A percentile compares a stretch with the other conserved stretches of the same genome.
Conservation (phyloP, 2,329 filamentous ascomycete genomes). For the Fusarium tupiense region DNA sequence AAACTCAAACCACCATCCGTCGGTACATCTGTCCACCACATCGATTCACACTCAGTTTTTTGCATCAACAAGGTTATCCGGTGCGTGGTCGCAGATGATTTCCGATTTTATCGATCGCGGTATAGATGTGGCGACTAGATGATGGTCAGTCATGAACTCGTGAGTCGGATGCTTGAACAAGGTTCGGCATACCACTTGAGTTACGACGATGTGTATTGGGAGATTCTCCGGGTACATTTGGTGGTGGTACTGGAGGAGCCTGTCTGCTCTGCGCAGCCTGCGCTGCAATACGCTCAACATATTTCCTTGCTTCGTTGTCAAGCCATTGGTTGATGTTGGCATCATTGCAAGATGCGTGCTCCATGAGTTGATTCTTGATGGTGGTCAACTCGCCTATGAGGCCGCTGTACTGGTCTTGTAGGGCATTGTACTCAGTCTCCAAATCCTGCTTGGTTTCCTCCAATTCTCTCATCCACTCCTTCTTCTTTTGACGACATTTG, state of each 20-base stretch:
- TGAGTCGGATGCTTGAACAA: background rate
- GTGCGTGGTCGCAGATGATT: slow-evolving; percentile 52
- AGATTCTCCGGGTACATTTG: background rate
- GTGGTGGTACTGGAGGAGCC: background rate
- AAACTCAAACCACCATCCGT: background rate
- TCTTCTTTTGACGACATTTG: slow-evolving; percentile 77
- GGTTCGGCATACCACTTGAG: slow-evolving; percentile 4
- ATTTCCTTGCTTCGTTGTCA: slow-evolving; percentile 60
- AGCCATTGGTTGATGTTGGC: slow-evolving; percentile 64
- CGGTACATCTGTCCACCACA: too few species aligned
- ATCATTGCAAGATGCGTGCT: slow-evolving; percentile 62
- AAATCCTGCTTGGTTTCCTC: slow-evolving; percentile 57
- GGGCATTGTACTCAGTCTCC: slow-evolving; percentile 54
- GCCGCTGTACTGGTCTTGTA: slow-evolving; percentile 55
- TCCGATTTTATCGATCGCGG: slow-evolving; percentile 17
- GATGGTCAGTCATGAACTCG: background rate
- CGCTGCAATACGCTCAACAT: slow-evolving; percentile 50
- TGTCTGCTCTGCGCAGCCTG: background rate
- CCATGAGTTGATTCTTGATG: slow-evolving; percentile 63
- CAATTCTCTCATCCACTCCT: slow-evolving; percentile 61
- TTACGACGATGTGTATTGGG: slow-evolving; percentile 3
- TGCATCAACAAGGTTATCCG: slow-evolving; percentile 46
- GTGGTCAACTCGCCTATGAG: slow-evolving; percentile 57
- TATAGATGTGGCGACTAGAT: background rate
- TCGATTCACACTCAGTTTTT: background rate